Evolutionary conservation across 2,329 filamentous ascomycete genomes (phyloP).

Genomic region (Myriangium duriaei): DNA sequence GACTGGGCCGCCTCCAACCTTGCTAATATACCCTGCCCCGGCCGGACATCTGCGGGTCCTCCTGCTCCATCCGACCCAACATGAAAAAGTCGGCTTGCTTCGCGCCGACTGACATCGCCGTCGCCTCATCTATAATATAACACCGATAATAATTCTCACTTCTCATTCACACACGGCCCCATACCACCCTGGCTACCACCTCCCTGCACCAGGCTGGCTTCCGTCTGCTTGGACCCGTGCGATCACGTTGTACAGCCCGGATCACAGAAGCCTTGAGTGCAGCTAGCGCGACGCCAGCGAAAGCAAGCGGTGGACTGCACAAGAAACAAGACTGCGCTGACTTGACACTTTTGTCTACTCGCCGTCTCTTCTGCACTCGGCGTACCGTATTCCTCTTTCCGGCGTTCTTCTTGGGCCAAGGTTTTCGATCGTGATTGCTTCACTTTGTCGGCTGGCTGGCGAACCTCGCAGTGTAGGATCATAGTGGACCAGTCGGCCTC

Average conservation of each 20-base stretch:
- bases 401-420: no score
- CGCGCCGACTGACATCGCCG: not conserved
- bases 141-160: not conserved
- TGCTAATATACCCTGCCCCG: slow-evolving; percentile 13
- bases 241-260: no score
- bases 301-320: no score
- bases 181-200: no score
- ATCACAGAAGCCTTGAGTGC: no score
- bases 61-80: not conserved
- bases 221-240: no score
- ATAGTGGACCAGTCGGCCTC: no score
- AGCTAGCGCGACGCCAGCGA: no score
- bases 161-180: not conserved
- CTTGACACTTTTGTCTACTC: not conserved
- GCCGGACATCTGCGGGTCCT: not conserved
- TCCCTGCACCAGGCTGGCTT: no score
- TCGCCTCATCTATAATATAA: not conserved
- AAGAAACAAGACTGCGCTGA: not conserved
- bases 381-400: no score
- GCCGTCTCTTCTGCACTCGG: not conserved
- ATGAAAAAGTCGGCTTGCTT: not conserved
- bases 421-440: not conserved
- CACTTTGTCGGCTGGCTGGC: not conserved
- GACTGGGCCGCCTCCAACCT: not conserved
- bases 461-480: not conserved